phyloP scores from a whole-genome alignment of 1,139 yeast genomes.

The Hyphopichia khmerensis region DNA sequence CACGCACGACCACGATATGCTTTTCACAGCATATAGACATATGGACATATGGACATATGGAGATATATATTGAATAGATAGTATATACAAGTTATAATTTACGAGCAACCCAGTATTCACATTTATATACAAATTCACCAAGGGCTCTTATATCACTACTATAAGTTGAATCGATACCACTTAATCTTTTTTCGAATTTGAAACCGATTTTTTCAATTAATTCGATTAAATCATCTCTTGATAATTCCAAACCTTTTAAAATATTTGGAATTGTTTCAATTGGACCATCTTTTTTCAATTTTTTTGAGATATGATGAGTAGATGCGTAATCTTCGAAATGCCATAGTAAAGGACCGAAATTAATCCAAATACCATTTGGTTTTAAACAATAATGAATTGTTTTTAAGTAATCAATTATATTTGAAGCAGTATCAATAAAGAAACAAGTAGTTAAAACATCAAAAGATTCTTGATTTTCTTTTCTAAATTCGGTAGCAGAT shows the following conservation, averaged over 20 bases:
- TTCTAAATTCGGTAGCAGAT: constrained; percentile 42
- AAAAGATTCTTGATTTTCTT: constrained; percentile 34
- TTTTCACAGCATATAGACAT: no score
- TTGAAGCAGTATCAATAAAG: constrained; percentile 77
- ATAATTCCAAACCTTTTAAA: constrained; percentile 60
- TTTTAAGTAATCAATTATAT: constrained; percentile 66
- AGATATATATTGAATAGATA: no score
- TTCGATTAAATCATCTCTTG: constrained; percentile 56
- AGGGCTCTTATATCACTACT: constrained; percentile 54
- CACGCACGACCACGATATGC: neutral
- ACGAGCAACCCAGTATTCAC: constrained; percentile 72
- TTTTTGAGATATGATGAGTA: constrained; percentile 16
- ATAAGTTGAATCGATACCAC: constrained; percentile 51
- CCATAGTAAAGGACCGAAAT: constrained; percentile 85
- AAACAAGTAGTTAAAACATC: constrained; percentile 69
- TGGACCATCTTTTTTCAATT: constrained; percentile 23
- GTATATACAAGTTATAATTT: constrained; percentile 15
- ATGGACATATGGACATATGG: no score
- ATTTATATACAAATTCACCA: constrained; percentile 59
- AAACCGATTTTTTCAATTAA: constrained; percentile 57
- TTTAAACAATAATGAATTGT: constrained; percentile 54
- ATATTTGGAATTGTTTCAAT: constrained; percentile 29
- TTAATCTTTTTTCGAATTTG: constrained; percentile 42
- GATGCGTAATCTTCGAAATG: constrained; percentile 66
- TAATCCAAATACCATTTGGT: constrained; percentile 70